phyloP scores from a whole-genome alignment of 768 basidiomycete species.

The Leccinum sublutescens region DNA sequence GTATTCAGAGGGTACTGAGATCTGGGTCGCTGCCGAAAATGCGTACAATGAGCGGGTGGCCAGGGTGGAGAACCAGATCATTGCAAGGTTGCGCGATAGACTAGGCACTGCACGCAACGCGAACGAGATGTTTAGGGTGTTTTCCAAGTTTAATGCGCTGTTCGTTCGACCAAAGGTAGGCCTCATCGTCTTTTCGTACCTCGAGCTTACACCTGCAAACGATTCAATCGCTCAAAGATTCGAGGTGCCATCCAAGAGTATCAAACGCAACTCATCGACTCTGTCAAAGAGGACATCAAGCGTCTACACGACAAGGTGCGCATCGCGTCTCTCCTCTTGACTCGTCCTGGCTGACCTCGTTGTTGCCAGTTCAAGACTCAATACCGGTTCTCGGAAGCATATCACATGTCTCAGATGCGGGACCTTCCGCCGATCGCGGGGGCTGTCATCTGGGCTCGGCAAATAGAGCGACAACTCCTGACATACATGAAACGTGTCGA shows the following conservation, averaged over 20 bases:
- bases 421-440: conserved; percentile 98
- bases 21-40: conserved; percentile 96
- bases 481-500: conserved; percentile 99
- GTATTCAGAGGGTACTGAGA: conserved; percentile 85
- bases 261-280: conserved; percentile 97
- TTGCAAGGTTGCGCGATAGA: conserved; percentile 85
- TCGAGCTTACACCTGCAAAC: neutral
- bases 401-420: conserved; percentile 98
- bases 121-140: conserved; percentile 99
- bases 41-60: conserved; percentile 98
- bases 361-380: conserved; percentile 81
- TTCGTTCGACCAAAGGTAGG: conserved; percentile 93
- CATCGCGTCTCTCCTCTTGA: neutral
- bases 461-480: conserved; percentile 93
- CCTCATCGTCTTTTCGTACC: neutral
- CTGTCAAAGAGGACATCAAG: conserved; percentile 98
- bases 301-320: conserved; percentile 85
- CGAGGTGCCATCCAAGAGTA: conserved; percentile 99
- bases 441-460: conserved; percentile 98
- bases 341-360: conserved; percentile 1
- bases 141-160: conserved; percentile 96
- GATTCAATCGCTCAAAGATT: conserved; percentile 49
- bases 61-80: conserved; percentile 97
- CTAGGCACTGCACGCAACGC: conserved; percentile 95
- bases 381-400: conserved; percentile 93